Base-by-base conservation (phyloP, 345 rosid species). In the Ceriops zippeliana region DNA sequence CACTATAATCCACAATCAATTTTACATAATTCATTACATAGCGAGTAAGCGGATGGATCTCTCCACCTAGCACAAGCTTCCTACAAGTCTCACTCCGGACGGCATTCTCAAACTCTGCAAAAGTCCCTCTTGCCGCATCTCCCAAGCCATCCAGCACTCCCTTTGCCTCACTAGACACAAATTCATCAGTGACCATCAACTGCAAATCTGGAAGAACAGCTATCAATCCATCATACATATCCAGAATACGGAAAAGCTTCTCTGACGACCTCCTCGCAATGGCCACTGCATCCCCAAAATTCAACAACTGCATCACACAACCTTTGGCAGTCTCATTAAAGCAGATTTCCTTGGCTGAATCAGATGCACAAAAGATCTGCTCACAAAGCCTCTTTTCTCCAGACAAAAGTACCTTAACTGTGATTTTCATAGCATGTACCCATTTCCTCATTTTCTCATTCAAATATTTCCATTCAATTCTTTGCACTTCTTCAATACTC, bases 401-500 rank as follows among this genome's bases (percentile, higher is more conserved):
- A 20, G 80, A 80, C 62, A 95, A 66, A 80, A 91, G 88, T 70
- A 87, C 92, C 79, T 87, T 85, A 42, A 81, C 86, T 9, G 82
- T 76, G 46, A 90, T 79, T 84, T 95, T 95, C 53, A 88, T 79
- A 27, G 99, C 98, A 71, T 84, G 99, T 51, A 84, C 79, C 99
- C 99, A 95, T 67, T 85, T 91, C 91, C 89, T 95, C 98, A 95
- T 91, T 81, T 91, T 95, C 84, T 95, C 98, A 80, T 95, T 97
- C 97, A 95, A 82, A 58, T 70, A 65, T 52, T 74, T 90, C 99
- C 98, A 91, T 62, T 87, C 98, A 71, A 95, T 89, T 73, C 78
- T 91, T 75, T 91, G 99, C 5, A 95, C 96, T 58, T 95, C 98
- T 77, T 95, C 99, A 17, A 95, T 95, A 65, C 99, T 90, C 32